Base-by-base conservation (phyloP, 345 rosid genomes). In the Gossypium stocksii region DNA sequence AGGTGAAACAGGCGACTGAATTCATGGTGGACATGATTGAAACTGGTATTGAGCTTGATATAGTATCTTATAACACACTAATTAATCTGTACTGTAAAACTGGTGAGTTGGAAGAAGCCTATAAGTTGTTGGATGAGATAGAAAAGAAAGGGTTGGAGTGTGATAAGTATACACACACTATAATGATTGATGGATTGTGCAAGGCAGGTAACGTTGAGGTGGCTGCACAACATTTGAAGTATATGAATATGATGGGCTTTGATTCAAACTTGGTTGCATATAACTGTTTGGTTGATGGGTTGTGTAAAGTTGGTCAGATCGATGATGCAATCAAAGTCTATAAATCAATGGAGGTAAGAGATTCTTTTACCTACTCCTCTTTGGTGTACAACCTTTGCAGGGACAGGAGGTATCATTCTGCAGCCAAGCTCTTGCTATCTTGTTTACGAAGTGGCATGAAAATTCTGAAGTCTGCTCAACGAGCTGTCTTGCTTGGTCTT, bases 371-470 rank as follows among this genome's bases (percentile, higher is more conserved):
- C 11, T 93, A 91, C 80, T 80, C 98, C 46, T 84, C 90, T 16
- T 74, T 93, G 76, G 89, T 94, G 59, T 89, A 91, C 80, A 89
- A 89, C 81, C 97, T 94, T 71, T 93, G 97, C 80, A 89, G 86
- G 82, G 88, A 79, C 2, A 43, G 86, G 80, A 86, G 89, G 82
- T 87, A 81, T 74, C 85, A 48, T 63, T 79, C 71, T 76, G 99
- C 99, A 27, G 86, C 96, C 62, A 84, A 85, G 85, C 80, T 93
- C 60, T 85, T 93, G 27, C 63, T 91, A 71, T 82, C 88, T 76
- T 89, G 96, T 80, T 73, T 87, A 71, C 83, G 76, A 78, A 84
- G 82, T 79, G 94, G 97, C 62, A 70, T 86, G 56, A 87, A 81
- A 86, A 82, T 89, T 67, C 86, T 90, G 45, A 80, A 81, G 71